Percentiles rank a stretch among this genome's conserved stretches.
Evolutionary conservation across 106 monocot species (phyloP).

Genomic region (Gastrodia elata): DNA sequence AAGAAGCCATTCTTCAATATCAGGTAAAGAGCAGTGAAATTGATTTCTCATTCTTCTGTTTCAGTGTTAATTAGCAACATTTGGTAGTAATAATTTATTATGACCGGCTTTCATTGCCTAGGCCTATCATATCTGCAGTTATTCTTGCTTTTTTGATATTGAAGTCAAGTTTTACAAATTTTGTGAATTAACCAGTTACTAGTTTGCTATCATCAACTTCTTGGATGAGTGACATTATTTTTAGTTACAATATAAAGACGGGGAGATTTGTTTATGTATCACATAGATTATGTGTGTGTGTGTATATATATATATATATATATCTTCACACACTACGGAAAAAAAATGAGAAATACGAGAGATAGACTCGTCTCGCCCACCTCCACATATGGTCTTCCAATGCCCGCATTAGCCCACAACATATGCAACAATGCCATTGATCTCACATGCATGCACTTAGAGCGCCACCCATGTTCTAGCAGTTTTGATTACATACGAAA

Average conservation of each 20-base stretch:
- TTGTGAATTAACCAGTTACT: background rate
- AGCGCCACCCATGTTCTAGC: too few relatives aligned
- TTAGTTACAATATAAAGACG: background rate
- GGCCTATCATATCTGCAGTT: background rate
- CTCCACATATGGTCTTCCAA: too few relatives aligned
- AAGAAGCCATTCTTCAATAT: slow-evolving; percentile 83
- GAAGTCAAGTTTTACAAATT: background rate
- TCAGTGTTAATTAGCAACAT: background rate
- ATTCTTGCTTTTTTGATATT: background rate
- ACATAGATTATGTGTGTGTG: too few relatives aligned
- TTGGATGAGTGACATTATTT: background rate
- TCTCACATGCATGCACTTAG: too few relatives aligned
- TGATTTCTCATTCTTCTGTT: background rate
- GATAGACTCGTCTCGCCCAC: too few relatives aligned
- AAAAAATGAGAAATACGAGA: background rate
- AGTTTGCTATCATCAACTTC: background rate
- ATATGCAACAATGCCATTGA: too few relatives aligned
- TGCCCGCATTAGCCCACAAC: too few relatives aligned
- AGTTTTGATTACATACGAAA: too few relatives aligned
- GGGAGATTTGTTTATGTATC: too few relatives aligned
- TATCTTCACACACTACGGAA: too few relatives aligned
- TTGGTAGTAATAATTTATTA: background rate
- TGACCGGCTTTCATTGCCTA: background rate
- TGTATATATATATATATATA: too few relatives aligned
- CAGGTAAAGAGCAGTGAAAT: slow-evolving; percentile 30